These are phyloP conservation scores for Arctium lappa DNA, from an alignment of 129 eudicot genomes.

Conservation along the genomic window DNA sequence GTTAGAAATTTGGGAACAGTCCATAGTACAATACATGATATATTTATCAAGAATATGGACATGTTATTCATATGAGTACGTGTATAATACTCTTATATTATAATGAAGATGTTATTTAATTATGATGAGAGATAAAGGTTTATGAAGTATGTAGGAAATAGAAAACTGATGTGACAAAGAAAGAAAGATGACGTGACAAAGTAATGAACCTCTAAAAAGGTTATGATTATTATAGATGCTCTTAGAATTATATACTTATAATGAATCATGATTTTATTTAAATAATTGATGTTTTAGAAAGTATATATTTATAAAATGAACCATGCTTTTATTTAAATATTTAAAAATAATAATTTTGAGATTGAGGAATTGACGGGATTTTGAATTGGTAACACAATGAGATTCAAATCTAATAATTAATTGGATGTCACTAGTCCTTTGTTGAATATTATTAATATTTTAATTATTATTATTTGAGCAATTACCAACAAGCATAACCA, in stretches of 20 bases:
- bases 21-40: too few relatives aligned
- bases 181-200: too few relatives aligned
- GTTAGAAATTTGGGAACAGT: too few relatives aligned
- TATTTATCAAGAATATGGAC: too few relatives aligned
- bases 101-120: too few relatives aligned
- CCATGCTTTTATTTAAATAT: background rate
- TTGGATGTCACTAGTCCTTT: conserved; percentile 8
- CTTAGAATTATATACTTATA: background rate
- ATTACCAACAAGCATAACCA: background rate
- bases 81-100: too few relatives aligned
- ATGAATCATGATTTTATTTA: background rate
- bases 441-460: background rate
- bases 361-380: conserved; percentile 22
- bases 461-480: background rate
- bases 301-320: background rate
- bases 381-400: conserved; percentile 15
- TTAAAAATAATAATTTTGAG: conserved; percentile 12
- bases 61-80: too few relatives aligned
- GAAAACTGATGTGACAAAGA: too few relatives aligned
- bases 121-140: too few relatives aligned
- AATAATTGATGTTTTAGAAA: background rate
- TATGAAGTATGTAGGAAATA: too few relatives aligned
- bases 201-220: too few relatives aligned
- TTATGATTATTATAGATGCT: too few relatives aligned
- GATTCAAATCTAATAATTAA: conserved; percentile 8